Evolutionary conservation across 208 protist species (phyloP).

Genomic region (Leishmania gerbilli): DNA sequence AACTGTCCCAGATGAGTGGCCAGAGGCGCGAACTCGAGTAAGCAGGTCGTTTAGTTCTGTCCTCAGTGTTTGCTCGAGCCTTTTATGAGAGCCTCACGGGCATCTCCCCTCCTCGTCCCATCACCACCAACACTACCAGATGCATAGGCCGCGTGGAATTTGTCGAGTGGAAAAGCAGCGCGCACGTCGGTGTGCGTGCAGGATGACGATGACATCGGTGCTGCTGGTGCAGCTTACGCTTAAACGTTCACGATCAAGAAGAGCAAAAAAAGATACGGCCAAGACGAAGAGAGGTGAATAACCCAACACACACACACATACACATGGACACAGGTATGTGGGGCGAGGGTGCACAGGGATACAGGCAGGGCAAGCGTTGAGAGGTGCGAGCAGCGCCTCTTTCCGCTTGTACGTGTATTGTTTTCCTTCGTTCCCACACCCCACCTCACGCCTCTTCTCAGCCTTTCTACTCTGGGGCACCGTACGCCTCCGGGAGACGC

Average conservation of each 20-base stretch:
- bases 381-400: not conserved
- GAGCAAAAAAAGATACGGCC: not conserved
- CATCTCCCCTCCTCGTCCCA: not conserved
- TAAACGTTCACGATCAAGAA: constrained; percentile 3
- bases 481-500: constrained; percentile 96
- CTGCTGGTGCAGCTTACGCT: not conserved
- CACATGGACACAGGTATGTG: too few species aligned
- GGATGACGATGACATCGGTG: not conserved
- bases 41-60: not conserved
- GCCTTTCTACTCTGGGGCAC: constrained; percentile 47
- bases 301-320: not conserved
- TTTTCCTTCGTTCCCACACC: not conserved
- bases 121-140: not conserved
- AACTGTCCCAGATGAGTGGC: not conserved
- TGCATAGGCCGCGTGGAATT: not conserved
- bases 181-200: not conserved
- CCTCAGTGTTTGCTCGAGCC: not conserved
- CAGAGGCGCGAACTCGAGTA: not conserved
- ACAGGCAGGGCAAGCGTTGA: not conserved
- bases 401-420: not conserved
- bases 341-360: not conserved
- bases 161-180: not conserved
- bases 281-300: not conserved
- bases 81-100: not conserved
- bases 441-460: not conserved